These are phyloP conservation scores for Neofusicoccum cordaticola DNA, from an alignment of 2,329 filamentous ascomycete species.

Conservation along the genomic window DNA sequence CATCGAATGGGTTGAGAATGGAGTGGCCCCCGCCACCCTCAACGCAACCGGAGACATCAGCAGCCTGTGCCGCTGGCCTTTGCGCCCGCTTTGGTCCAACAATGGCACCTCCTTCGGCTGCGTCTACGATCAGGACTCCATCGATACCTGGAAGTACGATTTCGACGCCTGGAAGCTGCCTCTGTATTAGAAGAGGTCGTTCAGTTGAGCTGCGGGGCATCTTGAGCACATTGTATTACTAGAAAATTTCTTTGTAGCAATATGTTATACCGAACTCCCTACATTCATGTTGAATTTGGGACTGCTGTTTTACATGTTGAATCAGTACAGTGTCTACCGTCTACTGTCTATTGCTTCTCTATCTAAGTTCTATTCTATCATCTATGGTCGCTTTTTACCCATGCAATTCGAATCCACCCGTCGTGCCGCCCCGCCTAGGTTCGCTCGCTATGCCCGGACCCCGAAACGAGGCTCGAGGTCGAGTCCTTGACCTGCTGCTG, in stretches of 20 bases:
- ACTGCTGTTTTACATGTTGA: too few relatives aligned
- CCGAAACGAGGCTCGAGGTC: background rate
- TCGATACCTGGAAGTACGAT: conserved; percentile 30
- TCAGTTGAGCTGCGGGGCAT: too few relatives aligned
- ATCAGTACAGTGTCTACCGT: too few relatives aligned
- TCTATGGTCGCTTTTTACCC: too few relatives aligned
- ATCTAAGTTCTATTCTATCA: too few relatives aligned
- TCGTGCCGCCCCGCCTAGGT: background rate
- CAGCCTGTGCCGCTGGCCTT: conserved; percentile 41
- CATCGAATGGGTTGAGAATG: conserved; percentile 19
- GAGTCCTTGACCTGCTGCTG: background rate
- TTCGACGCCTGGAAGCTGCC: conserved; percentile 11
- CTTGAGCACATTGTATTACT: too few relatives aligned
- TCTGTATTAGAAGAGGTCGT: background rate
- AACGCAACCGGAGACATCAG: conserved; percentile 37
- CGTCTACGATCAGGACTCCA: conserved; percentile 25
- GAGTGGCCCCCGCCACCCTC: conserved; percentile 32
- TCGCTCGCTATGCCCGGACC: background rate
- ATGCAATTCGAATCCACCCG: too few relatives aligned
- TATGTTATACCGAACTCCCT: too few relatives aligned
- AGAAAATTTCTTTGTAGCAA: too few relatives aligned
- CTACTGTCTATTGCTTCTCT: too few relatives aligned
- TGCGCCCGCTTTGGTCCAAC: conserved; percentile 29
- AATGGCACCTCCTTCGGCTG: conserved; percentile 27
- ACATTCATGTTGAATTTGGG: too few relatives aligned